Evolutionary conservation across 2,329 filamentous ascomycete genomes (phyloP).

Genomic region (Penicillium polonicum): DNA sequence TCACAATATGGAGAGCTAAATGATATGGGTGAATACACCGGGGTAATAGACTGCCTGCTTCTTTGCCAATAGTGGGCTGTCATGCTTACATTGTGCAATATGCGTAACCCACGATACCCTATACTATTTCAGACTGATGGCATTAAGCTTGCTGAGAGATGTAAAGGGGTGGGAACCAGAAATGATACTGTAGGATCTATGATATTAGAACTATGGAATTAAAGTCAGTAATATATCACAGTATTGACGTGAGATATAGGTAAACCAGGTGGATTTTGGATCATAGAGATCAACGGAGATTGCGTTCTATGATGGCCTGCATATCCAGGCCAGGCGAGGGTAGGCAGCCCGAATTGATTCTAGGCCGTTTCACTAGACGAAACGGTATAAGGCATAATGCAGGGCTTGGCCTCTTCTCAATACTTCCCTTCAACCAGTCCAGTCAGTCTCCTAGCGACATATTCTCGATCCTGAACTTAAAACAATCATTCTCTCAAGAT

Average conservation of each 20-base stretch:
- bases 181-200: neutral
- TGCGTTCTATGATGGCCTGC: neutral
- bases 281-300: neutral
- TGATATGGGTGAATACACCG: neutral
- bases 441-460: neutral
- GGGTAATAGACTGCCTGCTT: too few relatives aligned
- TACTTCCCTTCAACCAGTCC: neutral
- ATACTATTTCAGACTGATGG: neutral
- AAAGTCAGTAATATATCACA: too few relatives aligned
- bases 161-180: neutral
- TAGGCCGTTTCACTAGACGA: too few relatives aligned
- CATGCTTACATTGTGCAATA: too few relatives aligned
- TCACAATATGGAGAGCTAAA: neutral
- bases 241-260: neutral
- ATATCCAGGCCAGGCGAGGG: neutral
- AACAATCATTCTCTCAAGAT: neutral
- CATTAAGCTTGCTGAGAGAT: neutral
- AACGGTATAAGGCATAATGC: neutral
- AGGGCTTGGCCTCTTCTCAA: neutral
- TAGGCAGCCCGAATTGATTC: neutral
- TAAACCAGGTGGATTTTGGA: neutral
- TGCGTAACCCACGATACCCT: too few relatives aligned
- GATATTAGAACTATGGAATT: neutral
- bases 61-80: too few relatives aligned
- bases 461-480: too few relatives aligned